Base-by-base conservation (phyloP, 108 stramenopile species). In the Aureococcus anophagefferens region DNA sequence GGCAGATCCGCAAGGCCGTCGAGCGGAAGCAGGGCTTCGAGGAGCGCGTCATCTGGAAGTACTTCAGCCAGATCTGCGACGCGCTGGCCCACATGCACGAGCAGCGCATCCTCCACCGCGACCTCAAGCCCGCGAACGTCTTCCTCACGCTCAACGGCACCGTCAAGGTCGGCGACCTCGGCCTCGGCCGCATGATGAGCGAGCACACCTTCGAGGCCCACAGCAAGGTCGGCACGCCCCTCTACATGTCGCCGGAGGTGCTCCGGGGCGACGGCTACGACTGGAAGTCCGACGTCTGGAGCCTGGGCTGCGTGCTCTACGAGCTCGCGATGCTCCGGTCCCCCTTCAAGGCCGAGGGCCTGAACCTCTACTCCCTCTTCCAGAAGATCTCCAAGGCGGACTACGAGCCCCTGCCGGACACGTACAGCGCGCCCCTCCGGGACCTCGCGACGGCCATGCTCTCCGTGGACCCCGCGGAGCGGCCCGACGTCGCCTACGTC, bases 201-300 rank as follows among this genome's bases (percentile, higher is more conserved):
- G 81, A 79, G 33, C 37, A 76, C 35, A 77, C 72, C 5, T 65
- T 72, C 46, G 75, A 81, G 35, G 81, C 76, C 30, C 72, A 72
- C 44, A 46, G 37, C 33, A 73, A 73, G 67, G 84, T 79, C 29
- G 80, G 78, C 28, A 79, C 78, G 29, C 81, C 84, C 11, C 70
- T 85, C 21, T 82, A 85, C 35, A 78, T 82, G 81, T 62, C 76
- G 16, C 79, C 81, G 11, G 81, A 85, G 69, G 85, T 87, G 46
- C 79, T 87, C 21, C 46, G 77, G 15, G 85, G 87, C 0, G 79
- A 67, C 28, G 85, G 87, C n/a, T 85, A 86, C 64, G 81, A 81
- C 63, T 85, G 76, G 74, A 86, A 83, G 68, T 75, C 73, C 62
- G 87, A 87, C 68, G 72, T 86, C 5, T 87, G 87, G 87, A 66